Base-by-base conservation (phyloP, 169 alveolate species). In the Eimeria maxima region DNA sequence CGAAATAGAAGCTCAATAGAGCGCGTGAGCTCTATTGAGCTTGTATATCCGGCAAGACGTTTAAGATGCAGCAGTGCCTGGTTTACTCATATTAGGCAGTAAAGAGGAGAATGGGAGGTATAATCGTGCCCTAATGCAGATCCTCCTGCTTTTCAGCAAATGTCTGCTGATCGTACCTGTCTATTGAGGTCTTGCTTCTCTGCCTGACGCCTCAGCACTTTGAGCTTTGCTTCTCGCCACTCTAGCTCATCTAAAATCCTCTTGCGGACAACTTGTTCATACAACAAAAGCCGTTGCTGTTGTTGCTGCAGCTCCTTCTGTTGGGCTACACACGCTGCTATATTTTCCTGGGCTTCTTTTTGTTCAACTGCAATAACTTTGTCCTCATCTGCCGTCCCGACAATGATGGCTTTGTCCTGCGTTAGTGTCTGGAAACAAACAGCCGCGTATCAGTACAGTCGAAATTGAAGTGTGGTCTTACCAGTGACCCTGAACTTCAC, bases 251-350 rank as follows among this genome's bases (percentile, higher is more conserved):
- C 93, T 29, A 93, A 67, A 57, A 83, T 74, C 33, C 89, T 45
- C 81, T 93, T 71, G 33, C 96, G 86, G 45, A 88, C 81, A 2
- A 80, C 90, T 67, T 83, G 96, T 27, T 93, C 96, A 42, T 63
- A 63, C 45, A 87, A 33, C 67, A 87, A 24, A 38, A 81, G 94
- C 27, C 90, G 90, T 63, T 93, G 93, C 6, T 83, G 94, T 69
- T 93, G 96, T 81, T 93, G 94, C n/a, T 93, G 96, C 29, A 45
- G 57, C 81, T 87, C 93, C 42, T 87, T 57, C 73, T 87, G 93
- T 60, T 47, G 71, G 7, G 83, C 81, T 2, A 63, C 81, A 53
- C 81, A 87, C 42, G 60, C 86, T 44, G 50, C 90, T 47, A 93
- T 63, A 44, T 83, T 80, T 29, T 27, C 73, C 78, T 80, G 94